Evolutionary conservation across 176 grass and related monocot species (phyloP), one percentile per base, ranked within the genome.

Genomic region (Eragrostis curvula): DNA sequence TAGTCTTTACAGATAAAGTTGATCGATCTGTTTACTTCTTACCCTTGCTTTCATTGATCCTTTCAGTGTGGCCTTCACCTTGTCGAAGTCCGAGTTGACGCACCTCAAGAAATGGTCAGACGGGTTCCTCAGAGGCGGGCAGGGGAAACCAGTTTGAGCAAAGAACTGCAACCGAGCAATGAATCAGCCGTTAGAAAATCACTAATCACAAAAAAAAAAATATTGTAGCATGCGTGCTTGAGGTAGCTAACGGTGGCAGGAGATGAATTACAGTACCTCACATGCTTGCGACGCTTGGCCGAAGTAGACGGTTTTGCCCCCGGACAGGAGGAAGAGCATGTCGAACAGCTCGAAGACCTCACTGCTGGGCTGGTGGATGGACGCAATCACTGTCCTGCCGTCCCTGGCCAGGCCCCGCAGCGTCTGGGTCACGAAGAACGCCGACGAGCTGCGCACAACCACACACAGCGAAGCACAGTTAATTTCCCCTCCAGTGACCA

Each of bases 291-390:
- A 87, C 12, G 87, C 89, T 72, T 78, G 89, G 10, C 97, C 97
- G 44, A 99, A 99, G 85, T 99, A 99, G n/a, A 93, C 89, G n/a
- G 91, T 94, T 71, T 94, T 96, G 85, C 97, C 97, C n/a, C 97
- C 89, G 20, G 97, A 96, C 7, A 99, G 91, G 80, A 99, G 89
- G 79, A 94, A 99, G 56, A 99, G 84, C 78, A 84, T 88, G 92
- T 99, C 97, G 63, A 99, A 99, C 36, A 99, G 88, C 87, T 96
- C 97, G 39, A 99, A 99, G 23, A 99, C 97, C 83, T 99, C 97
- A 21, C 97, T 99, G 88, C 93, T 99, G 45, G 97, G 97, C 85
- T 99, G 97, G 86, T 99, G 97, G 79, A 99, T 87, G 24, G 97
- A 99, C 11, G 93, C 93, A 58, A 99, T 88, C 69, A 96, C 91